A percentile compares a stretch with the other conserved stretches of the same genome.
Conservation (phyloP, 2,329 filamentous ascomycete genomes). For the Fusarium nurragi region DNA sequence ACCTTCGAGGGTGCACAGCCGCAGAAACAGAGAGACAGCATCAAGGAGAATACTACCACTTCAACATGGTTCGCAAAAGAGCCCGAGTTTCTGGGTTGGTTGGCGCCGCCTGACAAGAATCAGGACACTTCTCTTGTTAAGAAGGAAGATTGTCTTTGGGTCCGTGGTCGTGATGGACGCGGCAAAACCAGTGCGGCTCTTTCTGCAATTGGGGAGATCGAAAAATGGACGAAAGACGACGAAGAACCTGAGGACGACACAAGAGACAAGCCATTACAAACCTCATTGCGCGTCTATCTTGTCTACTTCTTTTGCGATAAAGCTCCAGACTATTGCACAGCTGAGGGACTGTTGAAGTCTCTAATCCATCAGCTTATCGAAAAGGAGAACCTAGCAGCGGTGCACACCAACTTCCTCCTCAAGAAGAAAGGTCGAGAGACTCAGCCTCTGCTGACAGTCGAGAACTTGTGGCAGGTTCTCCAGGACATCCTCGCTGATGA, state of each 20-base stretch:
- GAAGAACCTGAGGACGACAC: constrained; percentile 47
- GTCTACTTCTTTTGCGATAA: constrained; percentile 56
- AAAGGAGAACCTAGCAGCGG: constrained; percentile 47
- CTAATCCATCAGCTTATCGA: constrained; percentile 52
- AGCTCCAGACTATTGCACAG: constrained; percentile 49
- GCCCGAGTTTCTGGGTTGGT: constrained; percentile 50
- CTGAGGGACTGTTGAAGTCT: constrained; percentile 55
- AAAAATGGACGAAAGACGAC: constrained; percentile 39
- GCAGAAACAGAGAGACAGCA: constrained; percentile 47
- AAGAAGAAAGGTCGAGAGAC: constrained; percentile 37
- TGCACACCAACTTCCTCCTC: constrained; percentile 49
- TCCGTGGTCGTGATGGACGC: constrained; percentile 53
- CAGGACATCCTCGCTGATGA: constrained; percentile 54
- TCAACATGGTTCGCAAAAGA: constrained; percentile 54
- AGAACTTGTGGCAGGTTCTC: constrained; percentile 52
- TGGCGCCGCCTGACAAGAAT: constrained; percentile 35
- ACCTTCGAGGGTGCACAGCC: constrained; percentile 49
- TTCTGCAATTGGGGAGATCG: constrained; percentile 51
- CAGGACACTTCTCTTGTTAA: neutral
- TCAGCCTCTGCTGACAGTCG: constrained; percentile 21
- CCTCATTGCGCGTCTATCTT: constrained; percentile 42
- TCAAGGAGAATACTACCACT: constrained; percentile 45
- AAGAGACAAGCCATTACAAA: neutral
- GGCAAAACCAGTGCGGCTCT: constrained; percentile 55
- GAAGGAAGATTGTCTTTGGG: constrained; percentile 50